These are phyloP conservation scores for Suillus bovinus DNA, from an alignment of 768 basidiomycete genomes.

Conservation along the genomic window DNA sequence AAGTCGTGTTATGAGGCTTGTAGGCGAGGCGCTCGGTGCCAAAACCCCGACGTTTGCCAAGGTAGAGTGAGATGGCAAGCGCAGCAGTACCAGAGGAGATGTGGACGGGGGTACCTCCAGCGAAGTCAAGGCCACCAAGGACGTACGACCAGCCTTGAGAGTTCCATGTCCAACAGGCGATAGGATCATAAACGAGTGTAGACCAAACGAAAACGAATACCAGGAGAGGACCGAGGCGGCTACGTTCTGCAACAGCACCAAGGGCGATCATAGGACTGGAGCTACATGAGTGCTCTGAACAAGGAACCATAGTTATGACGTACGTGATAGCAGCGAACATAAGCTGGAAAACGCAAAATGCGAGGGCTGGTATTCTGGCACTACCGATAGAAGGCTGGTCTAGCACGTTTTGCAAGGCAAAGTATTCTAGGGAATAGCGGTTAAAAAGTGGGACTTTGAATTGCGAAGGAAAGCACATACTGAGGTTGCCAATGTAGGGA, in stretches of 20 bases:
- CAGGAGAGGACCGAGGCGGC: slow-evolving; percentile 79
- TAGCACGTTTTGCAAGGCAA: slow-evolving; percentile 79
- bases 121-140: slow-evolving; percentile 87
- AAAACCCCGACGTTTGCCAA: slow-evolving; percentile 89
- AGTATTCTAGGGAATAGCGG: slow-evolving; percentile 59
- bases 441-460: background rate
- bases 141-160: slow-evolving; percentile 70
- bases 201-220: slow-evolving; percentile 92
- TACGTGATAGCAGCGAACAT: slow-evolving; percentile 92
- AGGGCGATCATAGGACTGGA: slow-evolving; percentile 81
- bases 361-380: slow-evolving; percentile 65
- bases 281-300: slow-evolving; percentile 14
- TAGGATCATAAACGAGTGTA: slow-evolving; percentile 88
- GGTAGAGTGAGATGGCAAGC: slow-evolving; percentile 86
- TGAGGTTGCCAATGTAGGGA: slow-evolving; percentile 83
- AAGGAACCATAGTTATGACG: slow-evolving; percentile 23
- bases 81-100: slow-evolving; percentile 93
- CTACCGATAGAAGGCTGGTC: slow-evolving; percentile 75
- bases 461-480: slow-evolving; percentile 42
- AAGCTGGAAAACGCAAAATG: slow-evolving; percentile 83
- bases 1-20: slow-evolving; percentile 92
- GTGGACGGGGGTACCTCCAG: slow-evolving; percentile 96
- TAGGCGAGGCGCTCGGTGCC: slow-evolving; percentile 90
- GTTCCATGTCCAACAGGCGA: slow-evolving; percentile 98
- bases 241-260: slow-evolving; percentile 91